Conservation (phyloP, 495 filamentous ascomycete genomes). For the Talaromyces stipitatus region DNA sequence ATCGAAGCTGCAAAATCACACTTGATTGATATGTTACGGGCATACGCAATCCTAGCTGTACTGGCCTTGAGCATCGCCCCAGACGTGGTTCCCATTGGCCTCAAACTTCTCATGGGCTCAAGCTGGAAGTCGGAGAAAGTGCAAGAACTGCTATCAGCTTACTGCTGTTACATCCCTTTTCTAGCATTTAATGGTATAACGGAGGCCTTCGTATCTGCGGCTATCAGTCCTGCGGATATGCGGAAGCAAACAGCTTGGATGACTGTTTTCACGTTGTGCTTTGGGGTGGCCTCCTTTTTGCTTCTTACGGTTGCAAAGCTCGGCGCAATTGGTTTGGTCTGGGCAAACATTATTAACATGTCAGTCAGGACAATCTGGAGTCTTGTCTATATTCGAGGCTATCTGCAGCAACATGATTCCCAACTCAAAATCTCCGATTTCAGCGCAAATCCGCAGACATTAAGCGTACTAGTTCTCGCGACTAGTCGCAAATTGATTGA, state of each 20-base stretch:
- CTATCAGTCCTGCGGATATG: conserved; percentile 64
- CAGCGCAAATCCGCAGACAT: conserved; percentile 20
- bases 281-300: conserved; percentile 61
- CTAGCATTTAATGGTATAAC: conserved; percentile 85
- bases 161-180: conserved; percentile 89
- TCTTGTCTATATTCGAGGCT: conserved; percentile 56
- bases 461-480: conserved; percentile 24
- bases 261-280: conserved; percentile 65
- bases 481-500: conserved; percentile 21
- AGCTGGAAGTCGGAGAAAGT: conserved; percentile 59
- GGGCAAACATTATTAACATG: conserved; percentile 86
- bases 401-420: conserved; percentile 38
- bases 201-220: conserved; percentile 85
- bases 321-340: conserved; percentile 74
- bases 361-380: conserved; percentile 75
- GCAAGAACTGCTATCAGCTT: conserved; percentile 64
- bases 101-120: conserved; percentile 64
- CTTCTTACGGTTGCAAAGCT: conserved; percentile 56
- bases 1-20: conserved; percentile 24
- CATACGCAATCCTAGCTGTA: conserved; percentile 54
- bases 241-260: conserved; percentile 74
- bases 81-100: conserved; percentile 57
- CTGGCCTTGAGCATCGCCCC: conserved; percentile 62
- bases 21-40: conserved; percentile 27
- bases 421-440: conserved; percentile 22